Evolutionary conservation across 1,284 basidiomycete species (phyloP), one percentile per base, ranked within the genome.

Genomic region (Crucibulum parvulum): DNA sequence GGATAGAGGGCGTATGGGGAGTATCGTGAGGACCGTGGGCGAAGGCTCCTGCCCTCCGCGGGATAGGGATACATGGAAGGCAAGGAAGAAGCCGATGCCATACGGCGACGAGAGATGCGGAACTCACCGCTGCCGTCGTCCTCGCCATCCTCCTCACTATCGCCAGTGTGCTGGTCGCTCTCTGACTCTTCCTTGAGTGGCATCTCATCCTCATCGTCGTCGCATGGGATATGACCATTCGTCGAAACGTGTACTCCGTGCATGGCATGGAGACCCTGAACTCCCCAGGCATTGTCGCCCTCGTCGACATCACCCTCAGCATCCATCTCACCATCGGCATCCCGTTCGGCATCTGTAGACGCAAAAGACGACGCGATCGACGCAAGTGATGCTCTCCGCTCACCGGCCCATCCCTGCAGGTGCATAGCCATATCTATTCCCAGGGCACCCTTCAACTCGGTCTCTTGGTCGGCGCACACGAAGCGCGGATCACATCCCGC

Each of bases 181-280:
- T 56, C 51, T 18, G 54, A 53, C 53, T 61, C 69, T 38, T 68
- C 65, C 13, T 65, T 57, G 56, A 62, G 60, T 16, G 59, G 53
- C 7, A 60, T 60, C 48, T 66, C 68, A 31, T 72, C 67, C 31
- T 72, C 71, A 10, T 58, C 69, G 0, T 65, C 63, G 43, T 61
- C 59, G 36, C 51, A 55, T 51, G 7, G 58, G 41, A 52, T 37
- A 31, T 36, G 55, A 8, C 50, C 37, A 43, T 52, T 46, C 18
- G 15, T 38, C 36, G 54, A 41, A 43, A 56, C 31, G 38, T 41
- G 38, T 16, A 24, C 24, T 10, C 53, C 24, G 24, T 5, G n/a
- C n/a, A 50, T n/a, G 13, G n/a, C 47, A 4, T 16, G 47, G n/a
- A 24, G 31, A 16, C n/a, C 47, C 47, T 50, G 47, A 24, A 45